Evolutionary conservation across 805 yeast genomes (phyloP), one percentile per base, ranked within the genome.

Genomic region (Candida germanica): DNA sequence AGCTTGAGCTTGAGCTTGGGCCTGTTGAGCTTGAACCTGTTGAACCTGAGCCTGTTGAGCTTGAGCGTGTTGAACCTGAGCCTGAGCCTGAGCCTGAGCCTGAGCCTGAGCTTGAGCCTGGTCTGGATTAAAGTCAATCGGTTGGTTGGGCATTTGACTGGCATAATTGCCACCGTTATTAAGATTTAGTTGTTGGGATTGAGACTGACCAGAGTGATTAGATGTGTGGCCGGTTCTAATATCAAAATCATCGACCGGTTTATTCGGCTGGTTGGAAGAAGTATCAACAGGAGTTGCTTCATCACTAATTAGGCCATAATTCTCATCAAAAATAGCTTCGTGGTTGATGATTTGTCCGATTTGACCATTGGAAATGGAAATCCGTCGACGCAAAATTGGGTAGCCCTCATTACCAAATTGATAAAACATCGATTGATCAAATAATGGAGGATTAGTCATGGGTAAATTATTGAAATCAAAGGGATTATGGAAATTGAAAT

Each of bases 291-390:
- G 44, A 22, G 39, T 37, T 6, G 33, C 36, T 7, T 28, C 33
- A 24, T 29, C 38, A 33, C 31, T 35, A 2, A 38, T 30, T 1
- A 30, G 10, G 19, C 36, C 40, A 19, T 19, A 29, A 17, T 61
- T 62, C 33, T 53, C 49, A 27, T 58, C 54, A 35, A 57, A 58
- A 17, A 55, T 52, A 2, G 69, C 69, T 42, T 66, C 72, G 46
- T 68, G 72, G 47, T 57, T 66, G 29, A 77, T 71, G 23, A 84
- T 73, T 51, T 84, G 94, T 31, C 88, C 85, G 46, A 84, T 84
- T 52, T 84, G 94, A 50, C 94, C 94, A 59, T 84, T 84, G 8
- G 91, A 82, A 35, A 84, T 84, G 29, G 93, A 83, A 2, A 84
- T 79, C 53, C 94, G 71, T 54, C 93, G 67, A 52, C 82, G 65